Conservation (phyloP, 2,329 filamentous ascomycete species). For the Claviceps sp. region DNA sequence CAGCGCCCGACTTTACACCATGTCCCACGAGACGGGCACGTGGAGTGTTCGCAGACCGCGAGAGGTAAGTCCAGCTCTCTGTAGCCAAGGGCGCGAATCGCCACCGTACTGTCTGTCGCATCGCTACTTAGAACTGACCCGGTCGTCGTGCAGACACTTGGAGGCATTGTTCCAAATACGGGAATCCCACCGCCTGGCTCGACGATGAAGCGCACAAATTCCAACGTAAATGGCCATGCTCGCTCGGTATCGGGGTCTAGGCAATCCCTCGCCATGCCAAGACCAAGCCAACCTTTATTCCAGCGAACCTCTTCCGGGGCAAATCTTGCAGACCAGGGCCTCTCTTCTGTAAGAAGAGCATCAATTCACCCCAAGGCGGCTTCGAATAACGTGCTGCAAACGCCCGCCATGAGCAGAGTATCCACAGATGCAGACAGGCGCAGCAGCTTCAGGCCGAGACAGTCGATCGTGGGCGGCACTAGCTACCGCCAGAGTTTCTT, state of each 20-base stretch:
- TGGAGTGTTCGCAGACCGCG: slow-evolving; percentile 87
- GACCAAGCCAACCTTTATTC: slow-evolving; percentile 79
- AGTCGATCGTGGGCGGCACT: slow-evolving; percentile 53
- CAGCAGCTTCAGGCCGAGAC: slow-evolving; percentile 66
- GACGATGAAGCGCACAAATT: slow-evolving; percentile 85
- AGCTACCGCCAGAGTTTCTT: slow-evolving; percentile 81
- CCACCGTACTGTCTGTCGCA: slow-evolving; percentile 8
- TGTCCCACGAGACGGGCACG: slow-evolving; percentile 78
- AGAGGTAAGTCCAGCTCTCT: slow-evolving; percentile 49
- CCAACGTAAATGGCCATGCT: slow-evolving; percentile 55
- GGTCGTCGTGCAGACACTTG: slow-evolving; percentile 54
- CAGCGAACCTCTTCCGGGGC: slow-evolving; percentile 71
- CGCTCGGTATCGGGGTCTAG: slow-evolving; percentile 74
- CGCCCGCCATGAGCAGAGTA: slow-evolving; percentile 40
- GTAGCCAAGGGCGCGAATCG: slow-evolving; percentile 2
- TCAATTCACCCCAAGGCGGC: slow-evolving; percentile 63
- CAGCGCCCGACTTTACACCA: slow-evolving; percentile 23
- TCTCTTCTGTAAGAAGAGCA: slow-evolving; percentile 73
- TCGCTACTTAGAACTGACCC: slow-evolving; percentile 1
- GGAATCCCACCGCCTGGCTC: slow-evolving; percentile 83
- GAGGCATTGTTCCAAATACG: slow-evolving; percentile 68
- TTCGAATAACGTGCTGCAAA: slow-evolving; percentile 17
- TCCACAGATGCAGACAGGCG: slow-evolving; percentile 46
- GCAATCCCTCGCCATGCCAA: slow-evolving; percentile 71
- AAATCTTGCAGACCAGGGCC: slow-evolving; percentile 65